Conservation (phyloP, 176 grass and related monocot genomes). For the Tuctoria greenei region DNA sequence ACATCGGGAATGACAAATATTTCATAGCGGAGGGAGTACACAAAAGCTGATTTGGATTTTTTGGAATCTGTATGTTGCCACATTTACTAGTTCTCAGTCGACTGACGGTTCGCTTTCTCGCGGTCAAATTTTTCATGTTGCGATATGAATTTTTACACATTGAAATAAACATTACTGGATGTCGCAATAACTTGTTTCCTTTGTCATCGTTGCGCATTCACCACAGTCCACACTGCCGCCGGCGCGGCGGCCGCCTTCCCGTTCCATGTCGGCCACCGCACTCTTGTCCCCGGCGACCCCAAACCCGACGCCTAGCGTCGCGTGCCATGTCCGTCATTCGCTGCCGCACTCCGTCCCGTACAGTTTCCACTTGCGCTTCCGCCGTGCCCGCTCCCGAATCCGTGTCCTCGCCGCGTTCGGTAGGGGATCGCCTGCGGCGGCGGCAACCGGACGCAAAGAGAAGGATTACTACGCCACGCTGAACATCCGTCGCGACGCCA, state of each 20-base stretch:
- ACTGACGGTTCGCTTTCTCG: too few relatives aligned
- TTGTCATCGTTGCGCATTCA: too few relatives aligned
- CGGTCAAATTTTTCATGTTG: too few relatives aligned
- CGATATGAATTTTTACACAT: too few relatives aligned
- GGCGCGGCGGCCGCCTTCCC: background rate
- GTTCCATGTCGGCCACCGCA: conserved; percentile 36
- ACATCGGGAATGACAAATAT: too few relatives aligned
- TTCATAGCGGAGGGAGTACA: too few relatives aligned
- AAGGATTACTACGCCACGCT: conserved; percentile 68
- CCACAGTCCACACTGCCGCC: background rate
- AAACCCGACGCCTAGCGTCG: conserved; percentile 1
- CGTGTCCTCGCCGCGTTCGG: conserved; percentile 27
- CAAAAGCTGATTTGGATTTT: too few relatives aligned
- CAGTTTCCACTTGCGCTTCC: conserved; percentile 24
- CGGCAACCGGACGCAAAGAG: conserved; percentile 17
- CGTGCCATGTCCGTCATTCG: background rate
- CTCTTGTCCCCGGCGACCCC: conserved; percentile 34
- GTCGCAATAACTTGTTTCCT: too few relatives aligned
- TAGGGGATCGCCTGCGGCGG: conserved; percentile 23
- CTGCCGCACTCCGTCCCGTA: background rate
- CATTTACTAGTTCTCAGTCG: too few relatives aligned
- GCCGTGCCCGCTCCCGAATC: conserved; percentile 13
- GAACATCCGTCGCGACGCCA: conserved; percentile 69
- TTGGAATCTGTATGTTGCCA: too few relatives aligned
- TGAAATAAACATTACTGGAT: too few relatives aligned